phyloP scores from a whole-genome alignment of 106 monocot species.

The Dactylorhiza incarnata region DNA sequence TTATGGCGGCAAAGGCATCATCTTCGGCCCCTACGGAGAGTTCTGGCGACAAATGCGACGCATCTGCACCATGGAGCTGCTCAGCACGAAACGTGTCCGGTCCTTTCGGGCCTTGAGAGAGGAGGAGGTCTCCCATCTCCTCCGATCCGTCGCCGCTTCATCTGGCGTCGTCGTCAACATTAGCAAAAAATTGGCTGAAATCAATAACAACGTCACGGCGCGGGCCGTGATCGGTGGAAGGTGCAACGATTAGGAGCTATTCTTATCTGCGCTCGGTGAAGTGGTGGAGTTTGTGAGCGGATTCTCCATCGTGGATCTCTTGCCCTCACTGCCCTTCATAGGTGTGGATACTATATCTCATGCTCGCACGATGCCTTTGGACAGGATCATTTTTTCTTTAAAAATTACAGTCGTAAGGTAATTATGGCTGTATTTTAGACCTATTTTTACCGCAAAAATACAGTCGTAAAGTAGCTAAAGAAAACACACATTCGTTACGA shows the following conservation, averaged over 20 bases:
- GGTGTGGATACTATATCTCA: not conserved
- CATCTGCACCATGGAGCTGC: no score
- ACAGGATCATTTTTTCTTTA: no score
- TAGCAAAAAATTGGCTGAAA: not conserved
- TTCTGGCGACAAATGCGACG: no score
- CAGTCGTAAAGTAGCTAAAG: no score
- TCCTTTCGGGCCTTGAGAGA: not conserved
- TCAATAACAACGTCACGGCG: not conserved
- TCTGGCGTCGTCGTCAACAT: not conserved
- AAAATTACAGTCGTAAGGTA: no score
- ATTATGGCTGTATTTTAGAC: no score
- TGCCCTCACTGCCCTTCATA: constrained; percentile 11
- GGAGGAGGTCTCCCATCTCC: not conserved
- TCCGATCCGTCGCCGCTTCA: not conserved
- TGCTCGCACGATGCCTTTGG: no score
- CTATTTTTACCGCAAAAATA: no score
- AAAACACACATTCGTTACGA: no score
- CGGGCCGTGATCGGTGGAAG: not conserved
- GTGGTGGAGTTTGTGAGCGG: not conserved
- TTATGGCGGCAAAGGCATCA: no score
- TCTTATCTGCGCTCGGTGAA: not conserved
- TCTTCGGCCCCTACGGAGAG: no score
- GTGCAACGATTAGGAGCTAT: not conserved
- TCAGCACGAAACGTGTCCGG: not conserved
- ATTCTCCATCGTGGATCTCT: constrained; percentile 10